Evolutionary conservation across 2,329 filamentous ascomycete species (phyloP), one percentile per base, ranked within the genome.

Genomic region (Nothophoma quercina): DNA sequence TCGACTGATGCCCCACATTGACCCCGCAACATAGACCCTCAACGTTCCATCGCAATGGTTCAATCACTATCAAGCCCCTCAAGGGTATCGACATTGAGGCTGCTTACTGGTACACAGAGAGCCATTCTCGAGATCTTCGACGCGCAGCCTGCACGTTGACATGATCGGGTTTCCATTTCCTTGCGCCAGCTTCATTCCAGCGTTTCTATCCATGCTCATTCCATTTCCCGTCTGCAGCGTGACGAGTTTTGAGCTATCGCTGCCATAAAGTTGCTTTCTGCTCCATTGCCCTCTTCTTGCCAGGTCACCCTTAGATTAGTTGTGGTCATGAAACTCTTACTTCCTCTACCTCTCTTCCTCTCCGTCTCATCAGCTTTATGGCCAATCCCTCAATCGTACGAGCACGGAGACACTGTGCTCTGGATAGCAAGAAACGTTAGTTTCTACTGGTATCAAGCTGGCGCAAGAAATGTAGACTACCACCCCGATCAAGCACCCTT

Each of bases 321-420:
- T 3, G 1, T 23, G 33, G 40, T 18, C 5, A 75, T 75, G 72
- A 71, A 58, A 29, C 30, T 44, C n/a, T 21, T 63, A 28, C 4
- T 56, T 12, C 29, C 44, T 2, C 4, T 67, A 16, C 49, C 60
- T 35, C 45, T 69, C 21, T 60, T 70, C 35, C 23, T 59, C 21
- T 55, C 61, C 4, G 52, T 67, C n/a, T 67, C 64, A 7, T 35
- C 62, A 3, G 77, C 78, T 2, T 61, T 80, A 43, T 80, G 78
- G 78, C 78, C 78, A 1, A 61, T 76, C 7, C 78, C 78, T 12
- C 54, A 61, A 7, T 63, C 56, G 1, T 77, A 77, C 44, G 61
- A 64, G 8, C 67, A 70, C 25, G 77, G 78, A 16, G 64, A 76
- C 40, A 64, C 58, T 21, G 71, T 75, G 8, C 50, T 79, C 2